Percentiles rank a stretch among this genome's conserved stretches.
Conservation (phyloP, 164 flowering plant genomes). For the Vitis labrusca region DNA sequence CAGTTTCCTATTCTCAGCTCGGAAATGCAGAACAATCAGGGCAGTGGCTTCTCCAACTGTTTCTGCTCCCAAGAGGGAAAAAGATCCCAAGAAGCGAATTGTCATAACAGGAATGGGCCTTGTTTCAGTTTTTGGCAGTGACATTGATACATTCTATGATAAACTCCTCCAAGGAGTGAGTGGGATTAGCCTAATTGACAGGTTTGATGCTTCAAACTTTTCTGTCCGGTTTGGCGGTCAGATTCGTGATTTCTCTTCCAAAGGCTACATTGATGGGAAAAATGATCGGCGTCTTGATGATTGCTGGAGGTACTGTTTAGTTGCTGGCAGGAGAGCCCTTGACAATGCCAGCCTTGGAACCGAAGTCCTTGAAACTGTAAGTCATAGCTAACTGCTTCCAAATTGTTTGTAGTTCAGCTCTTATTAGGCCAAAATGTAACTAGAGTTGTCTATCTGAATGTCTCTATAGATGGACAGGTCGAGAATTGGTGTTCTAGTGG, state of each 20-base stretch:
- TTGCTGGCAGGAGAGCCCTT: conserved; percentile 72
- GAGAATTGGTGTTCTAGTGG: conserved; percentile 60
- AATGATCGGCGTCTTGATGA: conserved; percentile 77
- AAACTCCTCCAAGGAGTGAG: conserved; percentile 71
- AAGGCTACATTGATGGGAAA: conserved; percentile 75
- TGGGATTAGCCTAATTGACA: conserved; percentile 62
- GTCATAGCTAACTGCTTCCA: neutral
- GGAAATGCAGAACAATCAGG: conserved; percentile 35
- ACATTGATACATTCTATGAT: conserved; percentile 59
- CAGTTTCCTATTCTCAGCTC: conserved; percentile 27
- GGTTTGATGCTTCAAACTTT: conserved; percentile 64
- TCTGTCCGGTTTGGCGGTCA: conserved; percentile 70
- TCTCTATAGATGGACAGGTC: conserved; percentile 55
- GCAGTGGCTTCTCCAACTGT: conserved; percentile 49
- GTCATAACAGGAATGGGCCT: conserved; percentile 83
- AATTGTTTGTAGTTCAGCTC: neutral
- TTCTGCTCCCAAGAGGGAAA: conserved; percentile 69
- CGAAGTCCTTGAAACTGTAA: conserved; percentile 49
- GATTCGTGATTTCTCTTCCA: conserved; percentile 59
- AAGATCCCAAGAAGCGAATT: conserved; percentile 64
- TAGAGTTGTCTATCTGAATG: neutral
- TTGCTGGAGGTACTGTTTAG: conserved; percentile 69
- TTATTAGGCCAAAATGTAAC: neutral
- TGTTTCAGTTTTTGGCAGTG: conserved; percentile 72
- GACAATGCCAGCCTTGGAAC: conserved; percentile 65